phyloP scores from a whole-genome alignment of 768 basidiomycete species.

The Tricholoma sp. region DNA sequence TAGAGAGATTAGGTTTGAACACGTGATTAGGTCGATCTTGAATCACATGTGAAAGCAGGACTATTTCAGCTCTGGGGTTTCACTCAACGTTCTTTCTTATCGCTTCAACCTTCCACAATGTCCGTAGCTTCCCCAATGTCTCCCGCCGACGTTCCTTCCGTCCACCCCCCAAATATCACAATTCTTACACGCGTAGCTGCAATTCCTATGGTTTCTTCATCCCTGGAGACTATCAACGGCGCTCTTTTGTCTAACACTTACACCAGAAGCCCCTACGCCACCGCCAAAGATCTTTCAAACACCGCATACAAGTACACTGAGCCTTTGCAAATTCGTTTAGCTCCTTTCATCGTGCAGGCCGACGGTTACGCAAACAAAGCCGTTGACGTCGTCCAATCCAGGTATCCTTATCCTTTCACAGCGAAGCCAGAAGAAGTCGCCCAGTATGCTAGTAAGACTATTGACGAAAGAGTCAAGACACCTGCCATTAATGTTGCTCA shows the following conservation, averaged over 20 bases:
- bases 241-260: conserved; percentile 55
- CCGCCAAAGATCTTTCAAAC: conserved; percentile 56
- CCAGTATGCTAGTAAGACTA: conserved; percentile 52
- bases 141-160: conserved; percentile 4
- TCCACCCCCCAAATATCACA: conserved; percentile 49
- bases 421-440: conserved; percentile 69
- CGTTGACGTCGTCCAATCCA: conserved; percentile 65
- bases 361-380: conserved; percentile 71
- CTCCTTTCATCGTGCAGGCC: conserved; percentile 58
- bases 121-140: conserved; percentile 20
- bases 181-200: conserved; percentile 58
- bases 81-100: conserved; percentile 7
- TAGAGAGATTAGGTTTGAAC: too few species aligned
- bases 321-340: conserved; percentile 61
- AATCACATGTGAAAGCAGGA: background rate
- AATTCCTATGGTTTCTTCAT: conserved; percentile 69
- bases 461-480: conserved; percentile 60
- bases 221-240: conserved; percentile 52
- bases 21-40: too few species aligned
- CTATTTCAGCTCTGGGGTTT: background rate
- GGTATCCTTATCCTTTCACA: conserved; percentile 74
- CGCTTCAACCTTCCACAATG: conserved; percentile 17
- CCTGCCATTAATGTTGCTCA: conserved; percentile 61
- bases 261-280: conserved; percentile 61
- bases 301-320: conserved; percentile 59